phyloP scores from a whole-genome alignment of 1,284 basidiomycete genomes.

The Phenoliferia sp. region DNA sequence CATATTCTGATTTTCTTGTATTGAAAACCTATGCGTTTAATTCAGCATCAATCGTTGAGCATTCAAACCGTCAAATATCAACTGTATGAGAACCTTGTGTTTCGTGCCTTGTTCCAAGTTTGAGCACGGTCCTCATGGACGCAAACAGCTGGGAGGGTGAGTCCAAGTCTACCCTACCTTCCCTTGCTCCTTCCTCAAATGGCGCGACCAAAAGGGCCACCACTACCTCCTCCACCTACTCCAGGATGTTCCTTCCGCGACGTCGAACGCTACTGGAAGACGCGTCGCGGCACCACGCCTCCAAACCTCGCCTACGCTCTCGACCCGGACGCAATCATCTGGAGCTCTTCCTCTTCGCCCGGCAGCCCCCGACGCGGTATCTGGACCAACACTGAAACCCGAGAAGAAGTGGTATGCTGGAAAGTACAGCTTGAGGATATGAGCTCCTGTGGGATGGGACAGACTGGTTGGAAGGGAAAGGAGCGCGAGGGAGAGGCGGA shows the following conservation, averaged over 20 bases:
- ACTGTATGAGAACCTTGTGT: too few relatives aligned
- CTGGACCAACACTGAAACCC: slow-evolving; percentile 15
- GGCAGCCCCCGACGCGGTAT: slow-evolving; percentile 5
- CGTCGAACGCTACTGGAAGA: slow-evolving; percentile 33
- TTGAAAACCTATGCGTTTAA: too few relatives aligned
- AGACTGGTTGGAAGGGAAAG: slow-evolving; percentile 28
- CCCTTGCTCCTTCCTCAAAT: too few relatives aligned
- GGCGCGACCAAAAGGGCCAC: neutral
- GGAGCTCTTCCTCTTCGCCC: neutral
- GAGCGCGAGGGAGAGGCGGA: slow-evolving; percentile 1
- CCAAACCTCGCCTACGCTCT: slow-evolving; percentile 24
- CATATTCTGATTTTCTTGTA: too few relatives aligned
- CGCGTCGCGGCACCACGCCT: neutral
- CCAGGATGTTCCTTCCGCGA: slow-evolving; percentile 25
- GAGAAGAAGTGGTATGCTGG: slow-evolving; percentile 11
- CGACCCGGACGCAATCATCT: slow-evolving; percentile 3
- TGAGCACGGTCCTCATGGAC: too few relatives aligned
- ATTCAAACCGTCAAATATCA: too few relatives aligned
- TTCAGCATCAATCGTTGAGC: too few relatives aligned
- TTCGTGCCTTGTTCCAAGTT: too few relatives aligned
- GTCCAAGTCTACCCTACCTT: too few relatives aligned
- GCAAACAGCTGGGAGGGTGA: too few relatives aligned
- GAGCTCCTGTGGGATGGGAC: slow-evolving; percentile 14
- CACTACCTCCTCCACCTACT: neutral
- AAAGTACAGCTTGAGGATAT: slow-evolving; percentile 17